Base-by-base conservation (phyloP, 1,284 basidiomycete species). In the Trichosporon faecale region DNA sequence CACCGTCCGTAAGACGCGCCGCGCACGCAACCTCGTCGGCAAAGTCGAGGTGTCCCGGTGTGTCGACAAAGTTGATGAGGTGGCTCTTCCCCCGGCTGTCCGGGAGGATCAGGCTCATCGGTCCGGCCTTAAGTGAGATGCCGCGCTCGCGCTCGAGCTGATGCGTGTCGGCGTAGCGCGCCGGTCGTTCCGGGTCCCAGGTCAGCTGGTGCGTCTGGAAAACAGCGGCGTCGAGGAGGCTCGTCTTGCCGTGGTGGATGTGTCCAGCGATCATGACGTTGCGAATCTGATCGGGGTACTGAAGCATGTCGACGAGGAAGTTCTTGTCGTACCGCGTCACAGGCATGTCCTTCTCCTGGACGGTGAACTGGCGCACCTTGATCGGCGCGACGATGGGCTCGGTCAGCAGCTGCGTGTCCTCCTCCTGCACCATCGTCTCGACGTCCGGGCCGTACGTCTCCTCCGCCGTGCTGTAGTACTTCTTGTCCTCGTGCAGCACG, bases 1-100 rank as follows among this genome's bases (percentile, higher is more conserved):
- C 90, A 67, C 97, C 97, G 80, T 99, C 97, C n/a, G 89, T 91
- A 27, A 98, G 85, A 44, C 96, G 88, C 69, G 95, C 89, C 2
- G 92, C 88, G 21, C 91, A 90, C 5, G 95, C 95, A 14, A 96
- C 94, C 84, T 99, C 97, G 80, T 99, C 97, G 21, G 94, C 88
- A 82, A 99, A 99, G 85, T 99, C 99, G 72, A 95, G 92, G 80
- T 99, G 97, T 29, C 97, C 97, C 0, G 97, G 97, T 0, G 97
- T 99, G 84, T 99, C 97, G 78, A 99, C 90, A 52, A 98, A 83
- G 84, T 99, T 96, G 72, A 98, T 81, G 7, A 99, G 87, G 83
- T 95, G 91, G 2, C 94, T 97, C 86, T 99, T 99, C 71, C 94
- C 94, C 46, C 88, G 86, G 5, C 94, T 95, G n/a, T 89, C 92